Conservation (phyloP, 805 yeast species). For the Candida taoyuanica region DNA sequence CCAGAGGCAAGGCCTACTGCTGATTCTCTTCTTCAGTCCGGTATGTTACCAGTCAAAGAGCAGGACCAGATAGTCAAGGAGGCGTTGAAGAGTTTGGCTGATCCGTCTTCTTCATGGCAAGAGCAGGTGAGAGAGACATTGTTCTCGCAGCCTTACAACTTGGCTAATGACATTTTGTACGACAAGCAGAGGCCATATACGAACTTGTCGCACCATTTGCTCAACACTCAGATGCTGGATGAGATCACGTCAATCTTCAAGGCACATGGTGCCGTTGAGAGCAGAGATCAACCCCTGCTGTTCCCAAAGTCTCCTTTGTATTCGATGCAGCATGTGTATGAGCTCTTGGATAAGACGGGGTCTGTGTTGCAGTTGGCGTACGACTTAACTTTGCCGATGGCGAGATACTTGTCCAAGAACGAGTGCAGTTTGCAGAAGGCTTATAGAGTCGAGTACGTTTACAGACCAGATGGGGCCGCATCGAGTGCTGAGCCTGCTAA, state of each 20-base stretch:
- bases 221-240: conserved; percentile 56
- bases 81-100: conserved; percentile 78
- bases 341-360: conserved; percentile 81
- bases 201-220: conserved; percentile 44
- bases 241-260: conserved; percentile 61
- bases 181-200: conserved; percentile 41
- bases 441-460: conserved; percentile 77
- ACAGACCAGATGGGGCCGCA: conserved; percentile 54
- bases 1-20: conserved; percentile 83
- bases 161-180: conserved; percentile 80
- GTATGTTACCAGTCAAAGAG: conserved; percentile 80
- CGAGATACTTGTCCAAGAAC: conserved; percentile 72
- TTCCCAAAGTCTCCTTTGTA: conserved; percentile 80
- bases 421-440: conserved; percentile 52
- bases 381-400: conserved; percentile 87
- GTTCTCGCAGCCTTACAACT: conserved; percentile 78
- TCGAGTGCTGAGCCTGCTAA: conserved; percentile 68
- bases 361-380: conserved; percentile 84
- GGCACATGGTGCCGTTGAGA: conserved; percentile 85
- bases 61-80: conserved; percentile 88
- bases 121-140: conserved; percentile 84
- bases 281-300: conserved; percentile 56
- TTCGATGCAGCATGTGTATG: conserved; percentile 62
- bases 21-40: conserved; percentile 65
- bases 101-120: conserved; percentile 92